Percentiles rank a stretch among this genome's conserved stretches.
Evolutionary conservation across 2,329 filamentous ascomycete genomes (phyloP).

Genomic region (Torrubiella hemipterigena): DNA sequence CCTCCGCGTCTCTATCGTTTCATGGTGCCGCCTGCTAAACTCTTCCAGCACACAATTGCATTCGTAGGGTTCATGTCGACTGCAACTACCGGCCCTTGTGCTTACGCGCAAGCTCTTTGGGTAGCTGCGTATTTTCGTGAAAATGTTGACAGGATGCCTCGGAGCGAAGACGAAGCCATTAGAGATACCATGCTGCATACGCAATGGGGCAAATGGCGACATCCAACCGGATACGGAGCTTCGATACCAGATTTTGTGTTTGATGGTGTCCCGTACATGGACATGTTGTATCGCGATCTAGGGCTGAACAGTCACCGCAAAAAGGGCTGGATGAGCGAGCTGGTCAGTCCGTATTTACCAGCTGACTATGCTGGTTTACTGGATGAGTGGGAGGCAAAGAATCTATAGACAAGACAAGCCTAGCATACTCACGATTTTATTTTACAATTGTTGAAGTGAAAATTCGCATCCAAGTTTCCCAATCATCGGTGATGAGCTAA

Average conservation of each 20-base stretch:
- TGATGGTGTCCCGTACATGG: slow-evolving; percentile 43
- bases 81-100: slow-evolving; percentile 20
- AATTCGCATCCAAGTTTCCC: no score
- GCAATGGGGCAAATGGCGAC: slow-evolving; percentile 33
- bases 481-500: no score
- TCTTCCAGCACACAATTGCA: slow-evolving; percentile 16
- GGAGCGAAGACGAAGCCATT: slow-evolving; percentile 18
- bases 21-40: slow-evolving; percentile 11
- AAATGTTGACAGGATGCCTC: slow-evolving; percentile 23
- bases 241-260: slow-evolving; percentile 45
- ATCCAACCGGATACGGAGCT: slow-evolving; percentile 32
- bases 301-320: slow-evolving; percentile 9
- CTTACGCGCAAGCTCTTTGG: slow-evolving; percentile 34
- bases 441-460: no score
- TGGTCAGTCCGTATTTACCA: slow-evolving; percentile 7
- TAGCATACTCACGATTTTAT: no score
- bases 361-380: slow-evolving; percentile 13
- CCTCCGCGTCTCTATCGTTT: slow-evolving; percentile 15
- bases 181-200: slow-evolving; percentile 36
- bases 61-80: slow-evolving; percentile 19
- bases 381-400: slow-evolving; percentile 15
- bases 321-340: slow-evolving; percentile 6
- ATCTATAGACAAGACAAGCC: no score
- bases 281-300: slow-evolving; percentile 12
- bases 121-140: slow-evolving; percentile 44